Conservation (phyloP, 441 rosid species). For the Pelargonium cotyledonis region DNA sequence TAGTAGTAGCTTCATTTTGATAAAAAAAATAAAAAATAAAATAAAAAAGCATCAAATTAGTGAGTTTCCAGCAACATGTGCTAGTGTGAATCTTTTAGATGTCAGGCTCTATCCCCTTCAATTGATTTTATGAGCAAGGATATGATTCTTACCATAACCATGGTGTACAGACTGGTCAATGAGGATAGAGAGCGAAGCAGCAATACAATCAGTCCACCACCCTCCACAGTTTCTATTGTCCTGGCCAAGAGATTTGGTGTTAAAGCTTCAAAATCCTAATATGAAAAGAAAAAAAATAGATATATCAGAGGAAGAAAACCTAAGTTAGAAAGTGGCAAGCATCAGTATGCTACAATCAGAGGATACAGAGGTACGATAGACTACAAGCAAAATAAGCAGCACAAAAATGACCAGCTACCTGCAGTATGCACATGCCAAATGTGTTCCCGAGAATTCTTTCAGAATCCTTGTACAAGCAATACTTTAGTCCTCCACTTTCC, state of each 20-base stretch:
- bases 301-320: not conserved
- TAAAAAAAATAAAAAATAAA: no score
- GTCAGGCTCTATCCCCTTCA: slow-evolving; percentile 2
- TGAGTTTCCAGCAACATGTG: not conserved
- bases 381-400: not conserved
- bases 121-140: not conserved
- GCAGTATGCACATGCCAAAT: slow-evolving; percentile 91
- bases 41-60: not conserved
- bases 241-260: slow-evolving; percentile 96
- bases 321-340: not conserved
- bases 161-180: slow-evolving; percentile 77
- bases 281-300: slow-evolving; percentile 5
- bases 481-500: slow-evolving; percentile 74
- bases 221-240: slow-evolving; percentile 97
- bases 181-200: slow-evolving; percentile 77
- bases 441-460: slow-evolving; percentile 88
- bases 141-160: slow-evolving; percentile 78
- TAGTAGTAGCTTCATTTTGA: not conserved
- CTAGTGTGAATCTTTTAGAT: not conserved
- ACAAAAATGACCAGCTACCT: slow-evolving; percentile 36
- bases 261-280: slow-evolving; percentile 93
- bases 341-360: not conserved
- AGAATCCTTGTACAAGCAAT: slow-evolving; percentile 86
- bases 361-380: not conserved
- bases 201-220: slow-evolving; percentile 83